Conservation (phyloP, 495 filamentous ascomycete genomes). For the Hypoxylon lenormandii region DNA sequence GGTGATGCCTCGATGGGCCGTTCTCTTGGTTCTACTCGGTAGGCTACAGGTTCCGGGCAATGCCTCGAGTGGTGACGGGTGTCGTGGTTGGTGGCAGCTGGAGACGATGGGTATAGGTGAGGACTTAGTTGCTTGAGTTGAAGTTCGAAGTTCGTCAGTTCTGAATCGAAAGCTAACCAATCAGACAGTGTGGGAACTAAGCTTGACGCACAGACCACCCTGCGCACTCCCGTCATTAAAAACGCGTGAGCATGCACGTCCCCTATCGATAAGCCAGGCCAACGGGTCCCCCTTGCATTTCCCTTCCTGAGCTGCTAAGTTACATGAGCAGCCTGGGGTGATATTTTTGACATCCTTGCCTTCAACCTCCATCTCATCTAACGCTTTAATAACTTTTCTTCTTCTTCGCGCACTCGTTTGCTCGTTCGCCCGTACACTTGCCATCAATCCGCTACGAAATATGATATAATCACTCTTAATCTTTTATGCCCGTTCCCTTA, state of each 20-base stretch:
- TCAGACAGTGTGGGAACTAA: slow-evolving; percentile 32
- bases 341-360: neutral
- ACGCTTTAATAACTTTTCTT: neutral
- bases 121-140: slow-evolving; percentile 15
- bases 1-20: slow-evolving; percentile 27
- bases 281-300: neutral
- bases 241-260: neutral
- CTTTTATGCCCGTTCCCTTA: slow-evolving; percentile 17
- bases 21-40: slow-evolving; percentile 18
- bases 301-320: neutral
- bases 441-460: neutral
- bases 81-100: slow-evolving; percentile 10
- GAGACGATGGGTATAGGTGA: slow-evolving; percentile 8
- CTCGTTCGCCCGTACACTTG: neutral
- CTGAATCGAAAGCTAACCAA: slow-evolving; percentile 37
- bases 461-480: neutral
- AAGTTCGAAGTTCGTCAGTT: slow-evolving; percentile 42
- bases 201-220: slow-evolving; percentile 31
- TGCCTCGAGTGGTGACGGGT: slow-evolving; percentile 4
- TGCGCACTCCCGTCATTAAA: neutral
- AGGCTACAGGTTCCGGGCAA: slow-evolving; percentile 11
- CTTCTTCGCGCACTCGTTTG: neutral
- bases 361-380: neutral
- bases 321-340: neutral
- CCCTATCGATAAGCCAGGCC: slow-evolving; percentile 22